Conservation (phyloP, 768 basidiomycete genomes). For the Mycena olivaceomarginata region DNA sequence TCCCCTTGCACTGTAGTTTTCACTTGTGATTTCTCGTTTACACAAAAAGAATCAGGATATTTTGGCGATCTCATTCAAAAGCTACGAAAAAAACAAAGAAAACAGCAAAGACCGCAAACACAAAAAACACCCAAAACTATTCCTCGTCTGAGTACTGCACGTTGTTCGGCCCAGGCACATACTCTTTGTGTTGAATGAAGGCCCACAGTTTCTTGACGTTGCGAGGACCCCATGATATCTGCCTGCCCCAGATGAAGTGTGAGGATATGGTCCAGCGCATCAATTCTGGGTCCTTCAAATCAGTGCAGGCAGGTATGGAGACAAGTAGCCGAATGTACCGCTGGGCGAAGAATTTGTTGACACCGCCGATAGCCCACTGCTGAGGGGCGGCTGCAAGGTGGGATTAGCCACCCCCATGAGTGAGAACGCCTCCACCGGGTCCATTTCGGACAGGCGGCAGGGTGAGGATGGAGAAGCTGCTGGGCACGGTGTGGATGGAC, state of each 20-base stretch:
- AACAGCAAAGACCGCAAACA: not conserved
- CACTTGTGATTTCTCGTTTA: too few relatives aligned
- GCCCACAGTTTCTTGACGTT: not conserved
- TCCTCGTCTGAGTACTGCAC: not conserved
- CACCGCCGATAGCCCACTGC: not conserved
- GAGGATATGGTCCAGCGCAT: not conserved
- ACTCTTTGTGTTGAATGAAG: not conserved
- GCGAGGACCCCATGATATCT: not conserved
- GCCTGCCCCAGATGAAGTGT: not conserved
- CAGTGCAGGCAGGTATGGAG: not conserved
- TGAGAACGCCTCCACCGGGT: not conserved
- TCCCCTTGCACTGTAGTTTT: too few relatives aligned
- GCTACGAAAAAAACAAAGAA: too few relatives aligned
- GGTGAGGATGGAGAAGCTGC: too few relatives aligned
- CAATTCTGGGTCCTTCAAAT: not conserved
- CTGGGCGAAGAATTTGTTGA: not conserved
- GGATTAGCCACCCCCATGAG: too few relatives aligned
- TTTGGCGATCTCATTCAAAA: too few relatives aligned
- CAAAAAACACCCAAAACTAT: not conserved
- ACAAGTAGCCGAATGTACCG: not conserved
- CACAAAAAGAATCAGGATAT: too few relatives aligned
- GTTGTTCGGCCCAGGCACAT: not conserved
- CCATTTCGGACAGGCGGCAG: too few relatives aligned
- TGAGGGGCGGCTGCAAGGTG: too few relatives aligned
- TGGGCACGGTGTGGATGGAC: too few relatives aligned